A percentile compares a stretch with the other conserved stretches of the same genome.
Conservation (phyloP, 345 rosid species). For the Isatis tinctoria region DNA sequence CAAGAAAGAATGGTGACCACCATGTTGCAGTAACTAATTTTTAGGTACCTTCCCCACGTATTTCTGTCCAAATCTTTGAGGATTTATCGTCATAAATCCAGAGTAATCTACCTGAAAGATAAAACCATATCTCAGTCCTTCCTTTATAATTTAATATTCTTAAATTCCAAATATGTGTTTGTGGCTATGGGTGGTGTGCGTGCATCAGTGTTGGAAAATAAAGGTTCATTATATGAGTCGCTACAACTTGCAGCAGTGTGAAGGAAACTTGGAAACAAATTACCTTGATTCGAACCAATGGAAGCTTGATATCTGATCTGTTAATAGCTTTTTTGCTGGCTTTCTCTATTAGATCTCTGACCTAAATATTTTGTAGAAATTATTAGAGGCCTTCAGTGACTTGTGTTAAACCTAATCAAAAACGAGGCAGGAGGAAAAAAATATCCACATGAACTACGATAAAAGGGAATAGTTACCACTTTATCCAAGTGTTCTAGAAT, state of each 20-base stretch:
- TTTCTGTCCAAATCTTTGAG: constrained; percentile 98
- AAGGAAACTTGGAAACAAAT: constrained; percentile 11
- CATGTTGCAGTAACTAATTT: background rate
- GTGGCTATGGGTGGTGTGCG: background rate
- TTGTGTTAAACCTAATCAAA: background rate
- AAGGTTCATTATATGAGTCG: background rate
- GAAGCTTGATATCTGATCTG: constrained; percentile 72
- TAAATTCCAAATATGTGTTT: background rate
- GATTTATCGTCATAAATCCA: constrained; percentile 98
- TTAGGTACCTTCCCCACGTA: constrained; percentile 88
- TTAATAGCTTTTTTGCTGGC: constrained; percentile 52
- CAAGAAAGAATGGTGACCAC: constrained; percentile 6
- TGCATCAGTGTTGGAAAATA: background rate
- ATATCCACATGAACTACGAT: constrained; percentile 17
- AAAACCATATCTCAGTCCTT: constrained; percentile 17
- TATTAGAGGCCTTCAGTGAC: background rate
- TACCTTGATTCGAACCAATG: constrained; percentile 89
- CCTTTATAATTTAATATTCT: constrained; percentile 1
- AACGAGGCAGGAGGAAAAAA: constrained; percentile 10
- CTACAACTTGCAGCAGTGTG: constrained; percentile 7
- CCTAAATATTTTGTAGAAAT: constrained; percentile 45
- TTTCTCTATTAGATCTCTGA: constrained; percentile 73
- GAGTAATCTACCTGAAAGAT: constrained; percentile 86
- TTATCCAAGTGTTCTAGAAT: constrained; percentile 88
- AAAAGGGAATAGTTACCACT: constrained; percentile 53